phyloP scores from a whole-genome alignment of 306 rosid genomes.

The Sphenostylis stenocarpa region DNA sequence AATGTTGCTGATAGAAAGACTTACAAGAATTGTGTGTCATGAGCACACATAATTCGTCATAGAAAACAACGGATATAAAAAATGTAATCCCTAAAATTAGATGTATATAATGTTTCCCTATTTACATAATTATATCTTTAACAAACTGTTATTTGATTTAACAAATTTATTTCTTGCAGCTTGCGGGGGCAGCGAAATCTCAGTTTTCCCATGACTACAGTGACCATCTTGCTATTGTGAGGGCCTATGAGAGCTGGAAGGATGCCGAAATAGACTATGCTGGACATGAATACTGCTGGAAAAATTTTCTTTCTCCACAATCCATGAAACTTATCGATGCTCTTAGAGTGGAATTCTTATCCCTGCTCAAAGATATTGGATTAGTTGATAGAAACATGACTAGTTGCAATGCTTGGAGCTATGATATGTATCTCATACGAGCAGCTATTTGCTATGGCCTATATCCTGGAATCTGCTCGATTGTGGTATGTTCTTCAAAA shows the following conservation, averaged over 20 bases:
- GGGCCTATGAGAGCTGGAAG: slow-evolving; percentile 89
- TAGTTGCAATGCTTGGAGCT: slow-evolving; percentile 63
- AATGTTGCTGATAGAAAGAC: no score
- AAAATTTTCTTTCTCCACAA: slow-evolving; percentile 77
- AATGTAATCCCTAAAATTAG: no score
- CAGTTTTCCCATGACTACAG: slow-evolving; percentile 66
- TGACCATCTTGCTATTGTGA: slow-evolving; percentile 89
- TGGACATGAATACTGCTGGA: slow-evolving; percentile 96
- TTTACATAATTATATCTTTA: no score
- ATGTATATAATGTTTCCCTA: no score
- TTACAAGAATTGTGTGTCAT: no score
- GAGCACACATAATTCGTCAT: no score
- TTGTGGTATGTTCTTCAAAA: slow-evolving; percentile 59
- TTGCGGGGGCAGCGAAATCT: slow-evolving; percentile 91
- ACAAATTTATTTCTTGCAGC: slow-evolving; percentile 52
- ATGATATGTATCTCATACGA: slow-evolving; percentile 68
- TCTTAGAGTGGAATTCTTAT: slow-evolving; percentile 71
- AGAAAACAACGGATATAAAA: no score
- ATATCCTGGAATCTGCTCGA: slow-evolving; percentile 91
- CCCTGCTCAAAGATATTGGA: slow-evolving; percentile 73
- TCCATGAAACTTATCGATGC: slow-evolving; percentile 96
- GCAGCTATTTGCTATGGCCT: slow-evolving; percentile 89
- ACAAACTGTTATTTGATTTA: neutral
- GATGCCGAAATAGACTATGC: slow-evolving; percentile 72
- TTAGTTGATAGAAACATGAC: slow-evolving; percentile 66